phyloP scores from a whole-genome alignment of 768 basidiomycete species.

The Pleurotus tuber-regium region DNA sequence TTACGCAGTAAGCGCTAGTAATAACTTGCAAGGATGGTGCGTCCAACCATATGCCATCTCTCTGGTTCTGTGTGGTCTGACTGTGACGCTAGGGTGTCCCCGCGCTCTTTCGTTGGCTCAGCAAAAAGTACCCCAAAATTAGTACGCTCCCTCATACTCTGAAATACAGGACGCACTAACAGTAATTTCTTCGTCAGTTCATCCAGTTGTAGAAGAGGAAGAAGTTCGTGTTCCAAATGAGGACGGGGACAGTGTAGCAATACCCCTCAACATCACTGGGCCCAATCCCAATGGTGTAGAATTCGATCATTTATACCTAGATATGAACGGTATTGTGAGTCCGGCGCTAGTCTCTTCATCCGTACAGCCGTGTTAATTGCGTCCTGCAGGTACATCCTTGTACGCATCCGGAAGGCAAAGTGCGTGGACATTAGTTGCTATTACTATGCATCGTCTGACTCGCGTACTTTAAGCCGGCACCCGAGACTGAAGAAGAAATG shows the following conservation, averaged over 20 bases:
- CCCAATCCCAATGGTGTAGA: conserved; percentile 96
- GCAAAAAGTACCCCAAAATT: conserved; percentile 98
- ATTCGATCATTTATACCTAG: conserved; percentile 95
- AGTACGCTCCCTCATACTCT: conserved; percentile 44
- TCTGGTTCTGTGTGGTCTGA: too few species aligned
- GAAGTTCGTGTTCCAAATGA: conserved; percentile 65
- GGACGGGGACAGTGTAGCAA: conserved; percentile 61
- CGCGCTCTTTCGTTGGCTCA: conserved; percentile 97
- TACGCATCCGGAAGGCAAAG: conserved; percentile 98
- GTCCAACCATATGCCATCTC: too few species aligned
- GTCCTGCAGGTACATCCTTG: conserved; percentile 87
- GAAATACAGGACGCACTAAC: background rate
- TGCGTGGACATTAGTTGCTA: conserved; percentile 25
- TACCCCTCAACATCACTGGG: conserved; percentile 75
- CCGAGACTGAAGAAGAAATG: conserved; percentile 98
- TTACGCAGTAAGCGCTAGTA: too few species aligned
- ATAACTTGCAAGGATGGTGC: too few species aligned
- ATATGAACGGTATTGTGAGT: conserved; percentile 98
- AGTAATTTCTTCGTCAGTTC: conserved; percentile 40
- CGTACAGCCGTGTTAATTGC: too few species aligned
- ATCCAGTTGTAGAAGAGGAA: conserved; percentile 83
- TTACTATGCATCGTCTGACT: conserved; percentile 3
- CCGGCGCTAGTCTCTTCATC: background rate
- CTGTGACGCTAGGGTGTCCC: conserved; percentile 99
- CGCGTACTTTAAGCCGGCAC: conserved; percentile 64